Base-by-base conservation (phyloP, 2,329 filamentous ascomycete genomes). In the Sporothrix brasiliensis region DNA sequence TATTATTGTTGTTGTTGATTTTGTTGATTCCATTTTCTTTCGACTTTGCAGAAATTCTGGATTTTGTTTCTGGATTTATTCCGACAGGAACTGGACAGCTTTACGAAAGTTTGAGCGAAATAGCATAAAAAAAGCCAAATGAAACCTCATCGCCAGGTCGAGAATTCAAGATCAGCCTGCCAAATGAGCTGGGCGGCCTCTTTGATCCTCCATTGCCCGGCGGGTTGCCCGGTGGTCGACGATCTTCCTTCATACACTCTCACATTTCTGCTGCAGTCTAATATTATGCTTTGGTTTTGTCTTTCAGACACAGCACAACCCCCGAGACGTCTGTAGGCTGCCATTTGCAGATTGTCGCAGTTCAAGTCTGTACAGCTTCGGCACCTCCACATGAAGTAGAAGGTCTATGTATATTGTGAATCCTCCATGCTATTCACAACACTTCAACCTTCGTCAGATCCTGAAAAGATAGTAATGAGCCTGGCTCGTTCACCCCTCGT, bases 291-390 rank as follows among this genome's bases (percentile, higher is more conserved):
- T 34, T 3, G 30, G 30, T 66, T 14, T 52, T 24, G 44, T 50
- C 47, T 21, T 66, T 66, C 27, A 56, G 56, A 53, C 65, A 67
- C 52, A 67, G 27, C 63, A 66, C 63, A 66, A 47, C 63, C 63
- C 27, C 58, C 47, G 7, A 52, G 30, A 9, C 5, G 24, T 16
- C 19, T 47, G 19, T 60, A 34, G 34, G 34, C 34, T 5, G 7
- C 34, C 34, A 34, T 9, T 34, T 2, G 34, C 34, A 9, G 34
- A 34, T 56, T 39, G 19, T 56, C 27, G 19, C n/a, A 27, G 19
- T 7, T 49, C 3, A 19, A 44, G 56, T 61, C 5, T 61, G 56
- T 44, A n/a, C 44, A n/a, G 56, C n/a, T 14, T 60, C n/a, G 34
- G 19, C 27, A 6, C 14, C 47, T 47, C 39, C 39, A 47, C n/a